Conservation (phyloP, 176 grass and related monocot species). For the Rhipidocladum racemiflorum region DNA sequence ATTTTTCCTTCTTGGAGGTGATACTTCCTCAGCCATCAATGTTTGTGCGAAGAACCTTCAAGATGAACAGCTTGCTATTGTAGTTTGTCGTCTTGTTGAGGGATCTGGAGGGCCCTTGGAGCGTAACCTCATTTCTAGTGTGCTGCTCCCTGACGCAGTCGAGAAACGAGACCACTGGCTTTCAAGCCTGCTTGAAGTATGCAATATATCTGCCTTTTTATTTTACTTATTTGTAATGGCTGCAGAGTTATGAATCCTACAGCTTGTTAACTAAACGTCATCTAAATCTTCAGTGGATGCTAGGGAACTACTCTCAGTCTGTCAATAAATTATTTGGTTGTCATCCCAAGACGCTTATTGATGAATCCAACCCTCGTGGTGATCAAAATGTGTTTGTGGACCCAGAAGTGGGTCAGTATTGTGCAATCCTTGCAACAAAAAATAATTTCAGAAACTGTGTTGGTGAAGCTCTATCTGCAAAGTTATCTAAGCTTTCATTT, state of each 20-base stretch:
- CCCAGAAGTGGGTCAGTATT: slow-evolving; percentile 79
- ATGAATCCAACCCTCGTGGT: slow-evolving; percentile 30
- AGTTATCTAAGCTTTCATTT: slow-evolving; percentile 68
- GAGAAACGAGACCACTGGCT: slow-evolving; percentile 88
- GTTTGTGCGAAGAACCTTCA: slow-evolving; percentile 95
- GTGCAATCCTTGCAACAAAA: slow-evolving; percentile 63
- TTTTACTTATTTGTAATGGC: slow-evolving; percentile 23
- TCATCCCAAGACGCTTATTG: slow-evolving; percentile 32
- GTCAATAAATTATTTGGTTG: slow-evolving; percentile 57
- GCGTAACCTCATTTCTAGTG: slow-evolving; percentile 67
- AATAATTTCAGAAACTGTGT: slow-evolving; percentile 76
- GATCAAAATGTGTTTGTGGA: slow-evolving; percentile 53
- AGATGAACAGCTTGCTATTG: slow-evolving; percentile 86
- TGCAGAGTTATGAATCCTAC: slow-evolving; percentile 17
- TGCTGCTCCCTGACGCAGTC: slow-evolving; percentile 71
- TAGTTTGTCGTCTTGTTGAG: slow-evolving; percentile 83
- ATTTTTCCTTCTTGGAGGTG: slow-evolving; percentile 89
- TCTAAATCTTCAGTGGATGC: slow-evolving; percentile 77
- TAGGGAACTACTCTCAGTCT: slow-evolving; percentile 76
- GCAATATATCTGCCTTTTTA: slow-evolving; percentile 26
- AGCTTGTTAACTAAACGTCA: slow-evolving; percentile 36
- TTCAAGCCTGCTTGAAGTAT: slow-evolving; percentile 91
- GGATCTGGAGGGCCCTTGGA: slow-evolving; percentile 74
- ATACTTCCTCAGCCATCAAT: slow-evolving; percentile 72
- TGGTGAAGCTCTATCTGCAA: slow-evolving; percentile 67